Conservation (phyloP, 2,329 filamentous ascomycete species). For the Coniella lustricola region DNA sequence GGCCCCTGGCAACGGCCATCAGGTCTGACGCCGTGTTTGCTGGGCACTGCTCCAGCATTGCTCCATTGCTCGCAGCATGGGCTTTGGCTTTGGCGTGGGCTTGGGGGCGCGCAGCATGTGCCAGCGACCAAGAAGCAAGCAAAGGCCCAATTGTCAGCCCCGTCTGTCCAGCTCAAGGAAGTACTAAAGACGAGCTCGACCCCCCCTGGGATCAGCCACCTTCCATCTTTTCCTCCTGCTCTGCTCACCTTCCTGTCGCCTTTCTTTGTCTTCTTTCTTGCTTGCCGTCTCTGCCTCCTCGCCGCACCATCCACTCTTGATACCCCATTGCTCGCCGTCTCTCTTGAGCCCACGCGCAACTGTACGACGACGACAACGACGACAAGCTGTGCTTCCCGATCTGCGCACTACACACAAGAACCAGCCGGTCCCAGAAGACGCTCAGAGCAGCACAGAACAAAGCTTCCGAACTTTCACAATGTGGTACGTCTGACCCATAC, state of each 20-base stretch:
- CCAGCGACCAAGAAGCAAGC: background rate
- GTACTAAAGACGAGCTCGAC: conserved; percentile 17
- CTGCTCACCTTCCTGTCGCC: background rate
- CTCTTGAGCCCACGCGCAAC: background rate
- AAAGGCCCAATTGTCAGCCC: conserved; percentile 6
- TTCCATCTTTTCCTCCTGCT: conserved; percentile 5
- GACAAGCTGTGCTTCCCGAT: background rate
- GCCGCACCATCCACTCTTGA: conserved; percentile 7
- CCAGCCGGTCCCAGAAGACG: background rate
- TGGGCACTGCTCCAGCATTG: too few species aligned
- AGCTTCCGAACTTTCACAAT: conserved; percentile 25
- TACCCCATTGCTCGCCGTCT: conserved; percentile 5
- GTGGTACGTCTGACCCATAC: conserved; percentile 23
- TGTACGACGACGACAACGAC: conserved; percentile 7
- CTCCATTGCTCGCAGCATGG: too few species aligned
- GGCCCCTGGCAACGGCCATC: conserved; percentile 3
- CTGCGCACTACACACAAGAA: background rate
- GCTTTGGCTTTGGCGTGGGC: too few species aligned
- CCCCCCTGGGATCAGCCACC: conserved; percentile 12
- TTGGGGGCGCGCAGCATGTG: conserved; percentile 1
- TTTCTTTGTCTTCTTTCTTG: conserved; percentile 4
- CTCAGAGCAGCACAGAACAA: conserved; percentile 5
- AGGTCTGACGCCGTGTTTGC: conserved; percentile 3
- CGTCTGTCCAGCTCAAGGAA: background rate
- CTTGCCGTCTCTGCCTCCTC: background rate